Evolutionary conservation across 352 stramenopile genomes (phyloP), one percentile per base, ranked within the genome.

Genomic region (Phytopythium montanum): DNA sequence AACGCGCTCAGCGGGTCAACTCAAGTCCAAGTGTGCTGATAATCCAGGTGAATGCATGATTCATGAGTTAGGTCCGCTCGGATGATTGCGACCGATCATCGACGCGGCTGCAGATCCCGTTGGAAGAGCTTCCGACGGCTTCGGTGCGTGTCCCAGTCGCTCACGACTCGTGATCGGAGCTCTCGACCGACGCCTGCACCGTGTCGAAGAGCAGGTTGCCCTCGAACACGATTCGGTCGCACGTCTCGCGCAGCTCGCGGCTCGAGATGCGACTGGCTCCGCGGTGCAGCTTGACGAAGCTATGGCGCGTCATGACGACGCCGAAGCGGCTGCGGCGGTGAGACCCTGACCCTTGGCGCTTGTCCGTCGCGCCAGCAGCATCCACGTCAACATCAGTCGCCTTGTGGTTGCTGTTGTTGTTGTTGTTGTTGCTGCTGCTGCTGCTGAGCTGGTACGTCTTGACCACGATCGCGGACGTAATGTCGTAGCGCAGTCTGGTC

Each of bases 221-320:
- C 44, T 64, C 54, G 46, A 41, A 61, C 26, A 57, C 54, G 48
- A 73, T 13, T 4, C 61, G 57, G 23, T 73, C 62, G 54, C 68
- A 64, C 2, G 58, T 64, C 23, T 69, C 66, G 41, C 64, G 62
- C 62, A 73, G 67, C 23, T 73, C 62, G 41, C 56, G 41, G n/a
- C 44, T 60, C 0, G 66, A 69, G 39, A 73, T 34, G 13, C 57
- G 58, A 23, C 65, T 26, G 31, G 54, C 54, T 4, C 62, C 69
- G 16, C 45, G 65, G n/a, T 76, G 64, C 7, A 70, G 60, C 50
- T 64, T 69, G 63, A 75, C 66, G 41, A 73, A 75, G 39, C 73
- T 79, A 31, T 60, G 68, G 28, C 60, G 69, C 60, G 64, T 54
- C 42, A 79, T 68, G 34, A 81, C 73, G 23, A 81, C 68, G 28